phyloP scores from a whole-genome alignment of 139 green algal species.

The Penium margaritaceum region DNA sequence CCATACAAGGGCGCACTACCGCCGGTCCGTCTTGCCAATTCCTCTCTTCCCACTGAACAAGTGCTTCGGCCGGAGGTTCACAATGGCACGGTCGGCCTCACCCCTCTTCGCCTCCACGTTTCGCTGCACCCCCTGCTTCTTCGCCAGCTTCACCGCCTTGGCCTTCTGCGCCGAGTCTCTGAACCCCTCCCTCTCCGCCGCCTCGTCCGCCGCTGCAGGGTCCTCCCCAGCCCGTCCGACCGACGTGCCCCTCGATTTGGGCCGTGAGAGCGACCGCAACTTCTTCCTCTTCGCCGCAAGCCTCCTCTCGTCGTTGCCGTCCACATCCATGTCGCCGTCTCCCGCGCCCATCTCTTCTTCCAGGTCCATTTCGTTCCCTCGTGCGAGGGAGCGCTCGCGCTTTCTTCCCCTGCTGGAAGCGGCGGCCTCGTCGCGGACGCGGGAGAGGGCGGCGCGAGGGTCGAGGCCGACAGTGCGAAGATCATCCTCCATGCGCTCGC shows the following conservation, averaged over 20 bases:
- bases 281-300: conserved; percentile 74
- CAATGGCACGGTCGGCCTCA: too few relatives aligned
- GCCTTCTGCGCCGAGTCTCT: conserved; percentile 73
- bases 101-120: conserved; percentile 52
- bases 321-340: conserved; percentile 55
- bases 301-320: conserved; percentile 18
- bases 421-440: conserved; percentile 54
- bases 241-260: conserved; percentile 36
- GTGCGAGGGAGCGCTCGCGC: conserved; percentile 48
- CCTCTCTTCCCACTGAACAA: too few relatives aligned
- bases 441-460: conserved; percentile 62
- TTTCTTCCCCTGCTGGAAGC: conserved; percentile 61
- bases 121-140: conserved; percentile 65
- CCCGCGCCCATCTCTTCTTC: conserved; percentile 70
- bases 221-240: conserved; percentile 38
- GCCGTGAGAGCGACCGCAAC: conserved; percentile 65
- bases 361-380: too few relatives aligned
- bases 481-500: conserved; percentile 50
- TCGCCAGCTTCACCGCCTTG: conserved; percentile 77
- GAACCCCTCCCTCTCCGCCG: conserved; percentile 58
- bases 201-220: not conserved
- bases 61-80: too few relatives aligned
- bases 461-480: conserved; percentile 81
- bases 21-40: too few relatives aligned
- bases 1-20: too few relatives aligned